A percentile compares a stretch with the other conserved stretches of the same genome.
phyloP scores from a whole-genome alignment of 2,329 filamentous ascomycete species.

The Ramularia collo-cygni region DNA sequence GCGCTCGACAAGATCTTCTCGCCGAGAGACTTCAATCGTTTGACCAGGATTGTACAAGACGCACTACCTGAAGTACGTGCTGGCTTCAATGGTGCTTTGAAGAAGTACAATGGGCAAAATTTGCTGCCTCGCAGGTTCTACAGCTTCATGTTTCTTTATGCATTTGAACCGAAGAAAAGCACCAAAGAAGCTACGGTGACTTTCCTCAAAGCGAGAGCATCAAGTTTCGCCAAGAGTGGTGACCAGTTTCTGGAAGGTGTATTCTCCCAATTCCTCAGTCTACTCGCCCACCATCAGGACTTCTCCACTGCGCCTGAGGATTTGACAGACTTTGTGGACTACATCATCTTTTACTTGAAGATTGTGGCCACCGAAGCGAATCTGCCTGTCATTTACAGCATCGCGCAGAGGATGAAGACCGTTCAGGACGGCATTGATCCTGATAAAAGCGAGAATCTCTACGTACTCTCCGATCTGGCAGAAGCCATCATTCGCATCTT shows the following conservation, averaged over 20 bases:
- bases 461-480: slow-evolving; percentile 80
- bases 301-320: slow-evolving; percentile 62
- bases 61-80: slow-evolving; percentile 64
- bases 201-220: slow-evolving; percentile 79
- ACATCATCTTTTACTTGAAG: slow-evolving; percentile 82
- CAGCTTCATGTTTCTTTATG: slow-evolving; percentile 80
- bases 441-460: slow-evolving; percentile 64
- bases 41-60: slow-evolving; percentile 79
- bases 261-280: slow-evolving; percentile 74
- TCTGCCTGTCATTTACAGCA: slow-evolving; percentile 79
- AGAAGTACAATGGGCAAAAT: slow-evolving; percentile 77
- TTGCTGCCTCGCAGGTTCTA: slow-evolving; percentile 73
- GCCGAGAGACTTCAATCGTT: slow-evolving; percentile 67
- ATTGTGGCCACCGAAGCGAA: slow-evolving; percentile 81
- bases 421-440: slow-evolving; percentile 71
- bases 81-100: slow-evolving; percentile 75
- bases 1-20: slow-evolving; percentile 69
- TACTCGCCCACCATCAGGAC: slow-evolving; percentile 91
- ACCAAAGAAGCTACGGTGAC: slow-evolving; percentile 72
- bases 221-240: slow-evolving; percentile 51
- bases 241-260: slow-evolving; percentile 67
- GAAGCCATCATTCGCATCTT: slow-evolving; percentile 76
- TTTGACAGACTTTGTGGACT: slow-evolving; percentile 74
- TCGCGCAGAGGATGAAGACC: slow-evolving; percentile 88
- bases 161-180: slow-evolving; percentile 74